phyloP scores from a whole-genome alignment of 345 rosid genomes.

The Conringia planisiliqua region DNA sequence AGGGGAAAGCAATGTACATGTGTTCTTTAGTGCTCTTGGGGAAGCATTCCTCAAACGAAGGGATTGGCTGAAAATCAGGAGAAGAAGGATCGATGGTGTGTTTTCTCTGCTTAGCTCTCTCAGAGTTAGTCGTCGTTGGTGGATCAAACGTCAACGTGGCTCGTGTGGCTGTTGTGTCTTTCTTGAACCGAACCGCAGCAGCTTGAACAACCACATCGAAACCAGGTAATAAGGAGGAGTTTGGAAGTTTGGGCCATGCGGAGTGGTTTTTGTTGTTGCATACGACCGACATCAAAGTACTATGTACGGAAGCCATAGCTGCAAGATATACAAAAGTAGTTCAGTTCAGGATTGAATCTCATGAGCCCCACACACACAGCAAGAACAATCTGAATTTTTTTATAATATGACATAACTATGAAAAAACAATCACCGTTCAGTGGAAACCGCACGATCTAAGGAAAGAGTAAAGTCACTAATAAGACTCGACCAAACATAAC shows the following conservation, averaged over 20 bases:
- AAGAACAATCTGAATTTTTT: too few relatives aligned
- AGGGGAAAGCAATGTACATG: slow-evolving; percentile 37
- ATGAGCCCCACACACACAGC: not conserved
- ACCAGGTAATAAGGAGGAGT: slow-evolving; percentile 53
- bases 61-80: slow-evolving; percentile 87
- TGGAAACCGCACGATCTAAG: not conserved
- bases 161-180: slow-evolving; percentile 43
- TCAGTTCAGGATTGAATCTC: not conserved
- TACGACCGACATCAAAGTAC: slow-evolving; percentile 46
- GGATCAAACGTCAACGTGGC: slow-evolving; percentile 87
- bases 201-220: slow-evolving; percentile 50
- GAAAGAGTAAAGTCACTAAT: not conserved
- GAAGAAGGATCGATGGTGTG: slow-evolving; percentile 81
- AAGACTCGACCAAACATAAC: not conserved
- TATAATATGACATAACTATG: too few relatives aligned
- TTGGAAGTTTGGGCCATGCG: slow-evolving; percentile 45
- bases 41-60: slow-evolving; percentile 88
- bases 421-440: too few relatives aligned
- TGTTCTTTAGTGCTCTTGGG: slow-evolving; percentile 85
- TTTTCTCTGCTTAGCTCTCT: slow-evolving; percentile 55
- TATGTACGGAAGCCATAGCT: slow-evolving; percentile 71
- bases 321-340: not conserved
- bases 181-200: slow-evolving; percentile 43
- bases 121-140: slow-evolving; percentile 45
- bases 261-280: slow-evolving; percentile 55